These are phyloP conservation scores for Mycosarcoma maydis DNA, from an alignment of 1,284 basidiomycete genomes.

Conservation along the genomic window DNA sequence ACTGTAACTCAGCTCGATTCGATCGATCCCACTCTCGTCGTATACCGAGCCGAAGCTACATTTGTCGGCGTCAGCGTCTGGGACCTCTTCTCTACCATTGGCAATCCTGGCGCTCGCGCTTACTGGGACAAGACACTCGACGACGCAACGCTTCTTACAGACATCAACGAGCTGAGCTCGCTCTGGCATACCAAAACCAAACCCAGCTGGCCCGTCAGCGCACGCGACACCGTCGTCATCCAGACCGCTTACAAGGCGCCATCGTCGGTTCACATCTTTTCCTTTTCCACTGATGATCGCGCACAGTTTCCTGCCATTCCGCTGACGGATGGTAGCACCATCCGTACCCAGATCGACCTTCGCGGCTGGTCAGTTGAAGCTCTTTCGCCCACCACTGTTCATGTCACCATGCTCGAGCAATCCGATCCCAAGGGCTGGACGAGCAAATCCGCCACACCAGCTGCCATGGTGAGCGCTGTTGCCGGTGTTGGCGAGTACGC, in stretches of 20 bases:
- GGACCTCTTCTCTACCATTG: slow-evolving; percentile 91
- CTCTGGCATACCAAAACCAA: slow-evolving; percentile 58
- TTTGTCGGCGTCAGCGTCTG: slow-evolving; percentile 96
- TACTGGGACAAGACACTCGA: slow-evolving; percentile 93
- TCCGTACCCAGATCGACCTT: slow-evolving; percentile 92
- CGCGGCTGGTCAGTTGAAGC: slow-evolving; percentile 97
- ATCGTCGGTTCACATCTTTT: slow-evolving; percentile 88
- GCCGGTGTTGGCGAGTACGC: slow-evolving; percentile 90
- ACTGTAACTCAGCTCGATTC: slow-evolving; percentile 86
- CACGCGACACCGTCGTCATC: slow-evolving; percentile 87
- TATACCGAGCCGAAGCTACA: slow-evolving; percentile 94
- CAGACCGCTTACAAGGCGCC: slow-evolving; percentile 98
- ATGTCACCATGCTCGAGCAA: slow-evolving; percentile 93
- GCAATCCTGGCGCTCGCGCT: slow-evolving; percentile 80
- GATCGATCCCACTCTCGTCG: slow-evolving; percentile 94
- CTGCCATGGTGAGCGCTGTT: slow-evolving; percentile 77
- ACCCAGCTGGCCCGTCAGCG: slow-evolving; percentile 67
- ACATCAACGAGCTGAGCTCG: slow-evolving; percentile 80
- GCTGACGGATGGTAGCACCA: slow-evolving; percentile 76
- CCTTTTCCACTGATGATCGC: slow-evolving; percentile 90
- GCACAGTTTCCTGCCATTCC: slow-evolving; percentile 83
- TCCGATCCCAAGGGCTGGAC: slow-evolving; percentile 97
- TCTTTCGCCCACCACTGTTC: slow-evolving; percentile 91
- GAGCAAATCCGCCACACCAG: slow-evolving; percentile 90
- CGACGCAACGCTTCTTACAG: slow-evolving; percentile 83